Evolutionary conservation across 345 rosid species (phyloP).

Genomic region (Lepidium sativum): DNA sequence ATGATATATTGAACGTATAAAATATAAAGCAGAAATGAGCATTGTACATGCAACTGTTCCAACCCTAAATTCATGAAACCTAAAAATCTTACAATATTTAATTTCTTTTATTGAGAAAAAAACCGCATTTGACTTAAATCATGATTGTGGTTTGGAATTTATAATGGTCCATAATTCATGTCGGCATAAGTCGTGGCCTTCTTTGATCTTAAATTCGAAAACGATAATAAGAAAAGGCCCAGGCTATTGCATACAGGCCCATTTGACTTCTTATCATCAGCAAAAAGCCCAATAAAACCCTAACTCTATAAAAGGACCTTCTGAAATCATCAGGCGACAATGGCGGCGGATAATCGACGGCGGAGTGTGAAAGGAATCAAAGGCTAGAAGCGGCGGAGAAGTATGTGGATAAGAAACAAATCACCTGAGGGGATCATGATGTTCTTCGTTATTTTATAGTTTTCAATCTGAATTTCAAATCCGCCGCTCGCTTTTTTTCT

Average conservation of each 20-base stretch:
- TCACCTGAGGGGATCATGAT: conserved; percentile 21
- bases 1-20: too few relatives aligned
- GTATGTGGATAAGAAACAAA: conserved; percentile 23
- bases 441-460: conserved; percentile 15
- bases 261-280: background rate
- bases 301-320: conserved; percentile 9
- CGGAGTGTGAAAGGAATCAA: background rate
- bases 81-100: too few relatives aligned
- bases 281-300: background rate
- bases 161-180: conserved; percentile 4
- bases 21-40: background rate
- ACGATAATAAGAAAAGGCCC: background rate
- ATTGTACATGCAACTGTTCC: background rate
- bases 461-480: conserved; percentile 31
- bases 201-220: conserved; percentile 1
- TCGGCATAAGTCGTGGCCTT: conserved; percentile 3
- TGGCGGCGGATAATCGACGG: background rate
- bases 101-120: too few relatives aligned
- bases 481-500: conserved; percentile 22
- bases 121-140: background rate
- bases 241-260: background rate
- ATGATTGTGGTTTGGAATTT: background rate
- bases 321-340: background rate
- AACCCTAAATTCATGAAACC: too few relatives aligned
- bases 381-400: conserved; percentile 30